These are phyloP conservation scores for Gillenia trifoliata DNA, from an alignment of 306 rosid species.

Conservation along the genomic window DNA sequence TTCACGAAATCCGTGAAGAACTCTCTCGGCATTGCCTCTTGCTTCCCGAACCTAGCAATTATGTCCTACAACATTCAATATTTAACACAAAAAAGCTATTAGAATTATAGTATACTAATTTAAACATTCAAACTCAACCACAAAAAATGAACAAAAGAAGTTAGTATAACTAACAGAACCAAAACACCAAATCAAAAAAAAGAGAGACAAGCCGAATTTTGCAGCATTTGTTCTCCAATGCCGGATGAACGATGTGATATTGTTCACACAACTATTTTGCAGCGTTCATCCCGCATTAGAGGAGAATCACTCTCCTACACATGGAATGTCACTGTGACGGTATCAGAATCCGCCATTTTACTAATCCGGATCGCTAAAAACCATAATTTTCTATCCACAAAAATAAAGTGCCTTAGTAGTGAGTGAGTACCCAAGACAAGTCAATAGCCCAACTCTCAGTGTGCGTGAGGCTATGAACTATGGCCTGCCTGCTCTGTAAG, in stretches of 20 bases:
- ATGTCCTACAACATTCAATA: constrained; percentile 50
- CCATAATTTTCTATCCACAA: not conserved
- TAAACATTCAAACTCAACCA: not conserved
- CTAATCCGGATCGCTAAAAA: no score
- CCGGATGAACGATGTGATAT: not conserved
- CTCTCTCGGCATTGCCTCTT: constrained; percentile 80
- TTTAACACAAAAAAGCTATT: not conserved
- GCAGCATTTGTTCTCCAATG: not conserved
- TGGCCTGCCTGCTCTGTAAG: constrained; percentile 84
- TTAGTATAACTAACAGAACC: no score
- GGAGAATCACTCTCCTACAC: not conserved
- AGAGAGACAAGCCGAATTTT: no score
- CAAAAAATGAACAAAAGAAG: not conserved
- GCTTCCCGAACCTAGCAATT: constrained; percentile 78
- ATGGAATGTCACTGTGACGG: not conserved
- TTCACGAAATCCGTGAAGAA: constrained; percentile 78
- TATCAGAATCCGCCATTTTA: no score
- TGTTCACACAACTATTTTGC: not conserved
- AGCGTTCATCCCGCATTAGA: not conserved
- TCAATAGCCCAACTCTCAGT: constrained; percentile 95
- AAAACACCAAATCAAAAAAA: not conserved
- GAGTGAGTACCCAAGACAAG: constrained; percentile 68
- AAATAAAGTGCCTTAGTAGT: not conserved
- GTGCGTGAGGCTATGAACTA: constrained; percentile 79
- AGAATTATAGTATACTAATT: no score